Conservation (phyloP, 208 protist genomes). For the Trypanosoma boissoni region DNA sequence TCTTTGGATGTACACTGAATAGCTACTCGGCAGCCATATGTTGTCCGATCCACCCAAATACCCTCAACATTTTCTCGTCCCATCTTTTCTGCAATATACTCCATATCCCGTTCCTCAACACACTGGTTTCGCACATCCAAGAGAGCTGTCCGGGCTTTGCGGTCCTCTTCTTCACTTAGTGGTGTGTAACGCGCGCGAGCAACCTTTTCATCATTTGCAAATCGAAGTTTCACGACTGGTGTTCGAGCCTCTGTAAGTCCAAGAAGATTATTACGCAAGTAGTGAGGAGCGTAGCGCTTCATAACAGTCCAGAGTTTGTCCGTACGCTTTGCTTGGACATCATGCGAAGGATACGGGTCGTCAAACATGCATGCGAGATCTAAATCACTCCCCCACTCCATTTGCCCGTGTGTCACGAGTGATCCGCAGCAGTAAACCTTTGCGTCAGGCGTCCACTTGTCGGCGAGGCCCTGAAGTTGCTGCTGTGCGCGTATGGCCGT, state of each 20-base stretch:
- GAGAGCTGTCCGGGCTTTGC: conserved; percentile 78
- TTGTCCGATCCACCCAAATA: conserved; percentile 85
- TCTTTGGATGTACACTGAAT: conserved; percentile 77
- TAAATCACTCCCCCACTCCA: conserved; percentile 90
- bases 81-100: conserved; percentile 82
- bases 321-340: conserved; percentile 76
- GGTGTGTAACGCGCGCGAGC: conserved; percentile 66
- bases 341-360: conserved; percentile 78
- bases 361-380: conserved; percentile 90
- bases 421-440: conserved; percentile 89
- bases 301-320: conserved; percentile 89
- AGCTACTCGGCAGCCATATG: conserved; percentile 77
- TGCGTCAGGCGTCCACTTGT: conserved; percentile 88
- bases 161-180: conserved; percentile 83
- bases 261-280: conserved; percentile 70
- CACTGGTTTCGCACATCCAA: conserved; percentile 74
- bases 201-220: conserved; percentile 83
- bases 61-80: conserved; percentile 77
- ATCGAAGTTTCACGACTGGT: conserved; percentile 82
- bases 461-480: conserved; percentile 78
- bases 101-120: conserved; percentile 62
- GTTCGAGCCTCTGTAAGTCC: conserved; percentile 79
- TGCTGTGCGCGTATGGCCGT: conserved; percentile 75
- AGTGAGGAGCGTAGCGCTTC: conserved; percentile 84
- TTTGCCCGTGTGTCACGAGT: conserved; percentile 85